phyloP scores from a whole-genome alignment of 163 green algal genomes.

The Scenedesmus sp. region DNA sequence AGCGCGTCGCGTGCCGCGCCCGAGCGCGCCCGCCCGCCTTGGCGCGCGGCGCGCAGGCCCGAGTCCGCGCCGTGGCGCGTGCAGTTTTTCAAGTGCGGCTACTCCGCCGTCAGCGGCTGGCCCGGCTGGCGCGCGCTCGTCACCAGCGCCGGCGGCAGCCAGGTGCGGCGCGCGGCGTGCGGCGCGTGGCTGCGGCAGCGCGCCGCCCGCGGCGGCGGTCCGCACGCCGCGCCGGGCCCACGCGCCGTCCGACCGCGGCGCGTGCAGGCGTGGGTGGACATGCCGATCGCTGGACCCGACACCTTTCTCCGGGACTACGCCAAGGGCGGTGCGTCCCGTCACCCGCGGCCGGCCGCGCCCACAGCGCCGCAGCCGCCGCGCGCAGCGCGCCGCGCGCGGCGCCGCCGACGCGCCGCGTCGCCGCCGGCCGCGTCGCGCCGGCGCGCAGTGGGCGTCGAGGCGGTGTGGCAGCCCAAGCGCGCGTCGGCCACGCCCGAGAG shows the following conservation, averaged over 20 bases:
- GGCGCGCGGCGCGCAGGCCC: neutral
- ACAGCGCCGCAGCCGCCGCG: too few relatives aligned
- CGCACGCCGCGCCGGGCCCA: too few relatives aligned
- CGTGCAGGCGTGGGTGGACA: conserved; percentile 55
- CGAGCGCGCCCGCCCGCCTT: neutral
- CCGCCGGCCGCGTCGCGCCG: neutral
- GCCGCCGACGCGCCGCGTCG: too few relatives aligned
- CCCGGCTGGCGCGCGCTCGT: conserved; percentile 37
- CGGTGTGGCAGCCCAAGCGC: conserved; percentile 55
- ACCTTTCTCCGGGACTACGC: conserved; percentile 27
- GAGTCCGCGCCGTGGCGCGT: conserved; percentile 54
- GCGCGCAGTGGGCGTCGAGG: conserved; percentile 32
- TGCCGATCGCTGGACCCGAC: conserved; percentile 48
- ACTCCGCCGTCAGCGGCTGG: conserved; percentile 38
- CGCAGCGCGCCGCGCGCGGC: too few relatives aligned
- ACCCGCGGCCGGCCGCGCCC: too few relatives aligned
- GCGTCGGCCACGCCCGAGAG: neutral
- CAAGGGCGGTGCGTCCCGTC: conserved; percentile 12
- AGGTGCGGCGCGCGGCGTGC: too few relatives aligned
- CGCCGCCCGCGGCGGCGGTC: too few relatives aligned
- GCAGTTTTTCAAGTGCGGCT: conserved; percentile 65
- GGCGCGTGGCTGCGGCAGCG: too few relatives aligned
- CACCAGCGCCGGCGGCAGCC: conserved; percentile 6
- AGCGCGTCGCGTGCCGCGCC: too few relatives aligned
- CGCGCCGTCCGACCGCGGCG: too few relatives aligned